Evolutionary conservation across 2,329 filamentous ascomycete species (phyloP).

Genomic region (Claviceps spartinae): DNA sequence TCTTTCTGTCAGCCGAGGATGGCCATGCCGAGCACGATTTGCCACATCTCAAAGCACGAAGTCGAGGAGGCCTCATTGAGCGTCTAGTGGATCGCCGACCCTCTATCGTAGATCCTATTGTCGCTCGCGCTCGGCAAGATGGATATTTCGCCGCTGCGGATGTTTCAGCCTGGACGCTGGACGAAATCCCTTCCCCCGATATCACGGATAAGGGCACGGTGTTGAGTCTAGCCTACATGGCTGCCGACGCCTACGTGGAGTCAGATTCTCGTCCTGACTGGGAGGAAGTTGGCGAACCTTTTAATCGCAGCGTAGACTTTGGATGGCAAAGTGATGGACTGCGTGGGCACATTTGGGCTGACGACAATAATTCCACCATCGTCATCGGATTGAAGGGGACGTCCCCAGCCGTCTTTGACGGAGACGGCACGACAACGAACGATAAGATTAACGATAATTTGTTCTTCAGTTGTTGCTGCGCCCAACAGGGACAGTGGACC

Average conservation of each 20-base stretch:
- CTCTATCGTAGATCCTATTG: conserved; percentile 62
- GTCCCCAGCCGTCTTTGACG: conserved; percentile 80
- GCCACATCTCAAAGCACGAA: conserved; percentile 45
- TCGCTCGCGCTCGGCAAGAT: conserved; percentile 55
- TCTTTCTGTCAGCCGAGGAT: conserved; percentile 51
- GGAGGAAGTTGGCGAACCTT: conserved; percentile 65
- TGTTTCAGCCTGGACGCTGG: conserved; percentile 67
- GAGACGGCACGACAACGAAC: conserved; percentile 91
- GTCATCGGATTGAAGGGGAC: conserved; percentile 92
- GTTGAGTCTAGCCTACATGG: conserved; percentile 74
- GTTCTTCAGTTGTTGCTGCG: conserved; percentile 96
- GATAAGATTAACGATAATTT: conserved; percentile 98
- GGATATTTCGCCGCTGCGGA: conserved; percentile 56
- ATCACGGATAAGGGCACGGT: conserved; percentile 76
- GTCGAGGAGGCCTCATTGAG: conserved; percentile 57
- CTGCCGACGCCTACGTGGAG: conserved; percentile 76
- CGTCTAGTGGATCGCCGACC: conserved; percentile 67
- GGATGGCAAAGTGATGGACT: conserved; percentile 86
- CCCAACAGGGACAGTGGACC: conserved; percentile 76
- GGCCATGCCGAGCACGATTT: conserved; percentile 37
- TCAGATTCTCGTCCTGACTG: conserved; percentile 61
- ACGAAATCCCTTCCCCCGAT: conserved; percentile 67
- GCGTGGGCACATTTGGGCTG: conserved; percentile 82
- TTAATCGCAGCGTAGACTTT: conserved; percentile 80
- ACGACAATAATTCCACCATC: conserved; percentile 72